Evolutionary conservation across 495 filamentous ascomycete species (phyloP).

Genomic region (Patellaria atrata): DNA sequence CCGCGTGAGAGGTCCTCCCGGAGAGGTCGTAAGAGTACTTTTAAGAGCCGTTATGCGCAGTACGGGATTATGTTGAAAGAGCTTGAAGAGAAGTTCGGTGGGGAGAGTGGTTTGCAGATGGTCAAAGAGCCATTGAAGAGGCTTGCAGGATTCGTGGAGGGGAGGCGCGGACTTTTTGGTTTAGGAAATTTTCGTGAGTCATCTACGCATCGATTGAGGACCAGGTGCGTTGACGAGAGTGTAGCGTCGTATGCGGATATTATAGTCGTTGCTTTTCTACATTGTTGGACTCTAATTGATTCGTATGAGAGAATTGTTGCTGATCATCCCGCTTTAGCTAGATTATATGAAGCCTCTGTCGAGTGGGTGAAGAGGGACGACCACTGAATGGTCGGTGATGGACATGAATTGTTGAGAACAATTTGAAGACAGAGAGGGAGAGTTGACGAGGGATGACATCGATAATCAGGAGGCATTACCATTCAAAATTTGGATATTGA

Average conservation of each 20-base stretch:
- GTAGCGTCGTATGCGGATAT: conserved; percentile 27
- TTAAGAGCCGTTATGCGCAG: too few species aligned
- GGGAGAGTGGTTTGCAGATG: conserved; percentile 27
- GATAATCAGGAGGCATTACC: too few species aligned
- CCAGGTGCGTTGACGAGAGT: conserved; percentile 3
- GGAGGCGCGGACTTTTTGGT: conserved; percentile 37
- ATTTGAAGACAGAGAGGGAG: too few species aligned
- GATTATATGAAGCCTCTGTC: conserved; percentile 21
- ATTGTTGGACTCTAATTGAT: conserved; percentile 24
- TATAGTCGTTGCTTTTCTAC: conserved; percentile 24
- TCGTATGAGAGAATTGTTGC: conserved; percentile 14
- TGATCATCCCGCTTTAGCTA: conserved; percentile 13
- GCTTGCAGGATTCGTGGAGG: conserved; percentile 35
- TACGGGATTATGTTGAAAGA: too few species aligned
- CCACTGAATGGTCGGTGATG: too few species aligned
- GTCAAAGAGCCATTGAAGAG: conserved; percentile 26
- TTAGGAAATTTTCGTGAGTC: conserved; percentile 25
- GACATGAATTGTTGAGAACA: too few species aligned
- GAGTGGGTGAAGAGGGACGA: conserved; percentile 22
- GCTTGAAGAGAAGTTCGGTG: conserved; percentile 28
- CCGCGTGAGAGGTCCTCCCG: conserved; percentile 27
- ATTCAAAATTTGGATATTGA: too few species aligned
- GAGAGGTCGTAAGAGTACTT: conserved; percentile 33
- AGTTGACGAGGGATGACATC: too few species aligned
- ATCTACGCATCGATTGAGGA: not conserved